Conservation (phyloP, 331 rosid genomes). For the Malus hybrid region DNA sequence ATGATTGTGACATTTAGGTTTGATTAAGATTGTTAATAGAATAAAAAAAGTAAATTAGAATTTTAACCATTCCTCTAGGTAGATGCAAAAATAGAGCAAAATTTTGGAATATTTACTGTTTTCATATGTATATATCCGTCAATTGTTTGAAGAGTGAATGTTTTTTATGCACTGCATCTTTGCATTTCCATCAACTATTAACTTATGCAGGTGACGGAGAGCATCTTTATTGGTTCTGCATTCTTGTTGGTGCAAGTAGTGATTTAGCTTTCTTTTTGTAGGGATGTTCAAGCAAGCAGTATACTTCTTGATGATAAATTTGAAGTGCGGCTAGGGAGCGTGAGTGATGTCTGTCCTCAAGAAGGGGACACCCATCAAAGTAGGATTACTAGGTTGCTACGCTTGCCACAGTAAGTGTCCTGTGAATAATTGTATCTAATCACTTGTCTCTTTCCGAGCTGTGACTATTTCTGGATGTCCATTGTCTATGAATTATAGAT, state of each 20-base stretch:
- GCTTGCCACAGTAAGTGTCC: constrained; percentile 84
- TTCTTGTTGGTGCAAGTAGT: constrained; percentile 13
- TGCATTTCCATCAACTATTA: not conserved
- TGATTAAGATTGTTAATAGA: not conserved
- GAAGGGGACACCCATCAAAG: constrained; percentile 83
- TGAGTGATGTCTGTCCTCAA: constrained; percentile 65
- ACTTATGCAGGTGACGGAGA: not conserved
- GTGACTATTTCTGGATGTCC: not conserved
- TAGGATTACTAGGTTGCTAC: constrained; percentile 64
- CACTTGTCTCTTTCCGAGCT: not conserved
- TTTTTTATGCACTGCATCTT: not conserved
- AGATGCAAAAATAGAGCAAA: not conserved
- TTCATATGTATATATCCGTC: not conserved
- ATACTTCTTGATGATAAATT: constrained; percentile 91
- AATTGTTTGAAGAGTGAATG: not conserved
- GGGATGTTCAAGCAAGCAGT: constrained; percentile 96
- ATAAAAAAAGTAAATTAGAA: not conserved
- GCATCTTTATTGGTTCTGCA: not conserved
- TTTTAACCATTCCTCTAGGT: not conserved
- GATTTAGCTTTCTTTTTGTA: constrained; percentile 34
- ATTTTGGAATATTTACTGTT: not conserved
- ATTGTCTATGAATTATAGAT: not conserved
- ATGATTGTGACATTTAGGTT: not conserved
- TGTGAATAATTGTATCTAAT: not conserved
- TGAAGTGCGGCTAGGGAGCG: constrained; percentile 91